Evolutionary conservation across 441 rosid species (phyloP), one percentile per base, ranked within the genome.

Genomic region (Aleurites moluccanus): DNA sequence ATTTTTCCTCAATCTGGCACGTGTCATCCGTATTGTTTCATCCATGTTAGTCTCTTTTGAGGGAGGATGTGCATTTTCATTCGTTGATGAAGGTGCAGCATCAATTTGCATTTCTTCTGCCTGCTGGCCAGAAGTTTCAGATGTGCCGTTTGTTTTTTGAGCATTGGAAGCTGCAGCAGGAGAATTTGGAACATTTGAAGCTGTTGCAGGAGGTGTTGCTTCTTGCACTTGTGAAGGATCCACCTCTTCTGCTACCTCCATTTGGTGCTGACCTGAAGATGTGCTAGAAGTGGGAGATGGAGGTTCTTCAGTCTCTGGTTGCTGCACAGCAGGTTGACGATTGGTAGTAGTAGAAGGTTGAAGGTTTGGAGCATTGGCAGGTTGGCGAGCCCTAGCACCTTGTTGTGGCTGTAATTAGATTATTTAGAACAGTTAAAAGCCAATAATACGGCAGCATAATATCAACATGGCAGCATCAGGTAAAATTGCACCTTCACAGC

Each of bases 271-370:
- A 74, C 88, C 83, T 38, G 93, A 90, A 63, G 90, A 81, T 35
- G 83, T 73, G 78, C 85, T 85, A 47, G 96, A 88, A 67, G 89
- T 82, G 47, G 91, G 88, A 27, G 93, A 83, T 74, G 90, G 83
- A 23, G 95, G 92, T 84, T 88, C 93, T 82, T 89, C 90, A 10
- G 75, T 40, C 79, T 77, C 80, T 16, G 84, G 83, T 61, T 21
- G 85, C 61, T 84, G 75, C 69, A 81, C 73, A 73, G 81, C 70
- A 35, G 74, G 74, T 28, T 71, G 81, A 33, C 71, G 77, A 18
- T 57, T 75, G 40, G 68, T 1, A n/a, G 60, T 27, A 28, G 60
- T 27, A 49, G 86, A 44, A 60, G 83, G 80, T 74, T 69, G 87
- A 57, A 81, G 81, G 28, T 49, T 84, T 69, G 84, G 80, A 67